phyloP scores from a whole-genome alignment of 2,329 filamentous ascomycete genomes.

The Mollisiaceae sp. region DNA sequence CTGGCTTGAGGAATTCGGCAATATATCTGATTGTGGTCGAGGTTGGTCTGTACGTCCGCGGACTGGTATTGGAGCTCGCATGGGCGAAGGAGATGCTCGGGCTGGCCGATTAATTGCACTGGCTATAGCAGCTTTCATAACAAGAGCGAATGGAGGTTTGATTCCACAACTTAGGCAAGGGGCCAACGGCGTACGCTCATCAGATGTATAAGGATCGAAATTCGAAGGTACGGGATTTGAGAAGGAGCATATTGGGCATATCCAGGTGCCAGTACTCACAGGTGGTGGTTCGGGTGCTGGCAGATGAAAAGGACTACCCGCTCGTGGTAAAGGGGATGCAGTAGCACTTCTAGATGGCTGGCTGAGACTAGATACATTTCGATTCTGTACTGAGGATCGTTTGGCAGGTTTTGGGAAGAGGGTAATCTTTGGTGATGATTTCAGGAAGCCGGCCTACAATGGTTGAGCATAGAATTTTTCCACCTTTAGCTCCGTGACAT shows the following conservation, averaged over 20 bases:
- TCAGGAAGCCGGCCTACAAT: constrained; percentile 81
- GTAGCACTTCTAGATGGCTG: constrained; percentile 53
- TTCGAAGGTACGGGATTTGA: constrained; percentile 92
- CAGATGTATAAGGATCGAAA: constrained; percentile 85
- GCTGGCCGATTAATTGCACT: constrained; percentile 65
- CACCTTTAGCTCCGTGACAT: constrained; percentile 38
- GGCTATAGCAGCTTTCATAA: constrained; percentile 85
- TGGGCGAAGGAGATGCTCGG: constrained; percentile 36
- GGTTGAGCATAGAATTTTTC: constrained; percentile 31
- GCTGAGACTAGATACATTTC: constrained; percentile 54
- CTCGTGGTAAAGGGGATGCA: constrained; percentile 52
- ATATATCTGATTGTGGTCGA: constrained; percentile 35
- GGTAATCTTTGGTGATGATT: constrained; percentile 93
- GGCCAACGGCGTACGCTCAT: constrained; percentile 77
- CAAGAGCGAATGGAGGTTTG: constrained; percentile 80
- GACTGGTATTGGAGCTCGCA: constrained; percentile 39
- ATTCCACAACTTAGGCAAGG: constrained; percentile 94
- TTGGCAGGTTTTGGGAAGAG: constrained; percentile 82
- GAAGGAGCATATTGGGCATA: constrained; percentile 94
- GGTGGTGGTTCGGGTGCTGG: constrained; percentile 53
- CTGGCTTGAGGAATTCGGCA: constrained; percentile 20
- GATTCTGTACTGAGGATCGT: constrained; percentile 62
- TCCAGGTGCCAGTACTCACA: constrained; percentile 77
- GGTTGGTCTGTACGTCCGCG: constrained; percentile 33
- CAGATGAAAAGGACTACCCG: constrained; percentile 50